phyloP scores from a whole-genome alignment of 2,329 filamentous ascomycete genomes.

The Didymellaceae sp. region DNA sequence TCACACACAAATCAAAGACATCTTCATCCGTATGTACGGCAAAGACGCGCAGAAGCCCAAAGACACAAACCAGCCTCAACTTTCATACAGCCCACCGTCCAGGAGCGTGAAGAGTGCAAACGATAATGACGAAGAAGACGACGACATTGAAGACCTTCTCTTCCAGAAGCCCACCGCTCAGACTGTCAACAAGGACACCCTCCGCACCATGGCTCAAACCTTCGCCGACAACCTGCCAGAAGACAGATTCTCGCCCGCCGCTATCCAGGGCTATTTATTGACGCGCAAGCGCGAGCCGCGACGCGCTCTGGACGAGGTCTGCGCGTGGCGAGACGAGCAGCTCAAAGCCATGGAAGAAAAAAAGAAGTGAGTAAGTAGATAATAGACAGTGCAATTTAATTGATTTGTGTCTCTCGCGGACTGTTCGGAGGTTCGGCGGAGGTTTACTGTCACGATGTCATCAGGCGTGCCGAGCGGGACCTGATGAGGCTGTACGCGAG shows the following conservation, averaged over 20 bases:
- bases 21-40: conserved; percentile 53
- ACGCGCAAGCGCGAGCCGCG: conserved; percentile 57
- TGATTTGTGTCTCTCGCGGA: too few species aligned
- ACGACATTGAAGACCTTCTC: conserved; percentile 15
- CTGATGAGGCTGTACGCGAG: conserved; percentile 1
- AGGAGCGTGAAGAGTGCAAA: not conserved
- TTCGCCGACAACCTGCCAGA: conserved; percentile 58
- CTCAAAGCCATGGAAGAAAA: not conserved
- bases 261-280: conserved; percentile 61
- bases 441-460: not conserved
- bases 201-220: conserved; percentile 51
- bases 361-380: not conserved
- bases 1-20: conserved; percentile 49
- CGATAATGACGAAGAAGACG: conserved; percentile 12
- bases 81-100: not conserved
- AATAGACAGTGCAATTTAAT: too few species aligned
- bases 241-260: conserved; percentile 57
- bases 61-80: not conserved
- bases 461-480: not conserved
- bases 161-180: conserved; percentile 17
- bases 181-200: conserved; percentile 27
- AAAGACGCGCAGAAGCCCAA: conserved; percentile 8
- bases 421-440: not conserved
- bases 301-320: conserved; percentile 53
- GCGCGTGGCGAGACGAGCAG: conserved; percentile 48